phyloP scores from a whole-genome alignment of 2,329 filamentous ascomycete species.

The Fusarium sp. region DNA sequence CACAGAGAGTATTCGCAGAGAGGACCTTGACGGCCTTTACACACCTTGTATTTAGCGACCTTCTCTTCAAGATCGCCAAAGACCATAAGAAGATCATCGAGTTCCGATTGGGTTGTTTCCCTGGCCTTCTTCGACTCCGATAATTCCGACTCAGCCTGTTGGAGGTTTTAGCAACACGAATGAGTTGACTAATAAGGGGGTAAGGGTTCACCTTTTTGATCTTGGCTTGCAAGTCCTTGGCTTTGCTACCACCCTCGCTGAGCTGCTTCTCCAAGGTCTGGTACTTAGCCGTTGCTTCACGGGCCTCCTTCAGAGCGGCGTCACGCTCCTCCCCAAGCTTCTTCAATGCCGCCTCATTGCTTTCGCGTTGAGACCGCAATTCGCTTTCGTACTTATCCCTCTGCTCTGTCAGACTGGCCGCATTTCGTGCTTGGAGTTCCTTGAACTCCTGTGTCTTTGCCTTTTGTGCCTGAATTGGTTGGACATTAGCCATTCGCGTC shows the following conservation, averaged over 20 bases:
- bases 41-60: constrained; percentile 78
- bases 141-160: constrained; percentile 48
- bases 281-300: constrained; percentile 41
- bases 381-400: constrained; percentile 21
- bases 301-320: constrained; percentile 41
- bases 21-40: constrained; percentile 32
- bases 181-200: constrained; percentile 34
- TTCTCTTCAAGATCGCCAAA: constrained; percentile 86
- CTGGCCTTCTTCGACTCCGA: constrained; percentile 69
- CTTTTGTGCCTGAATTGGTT: constrained; percentile 64
- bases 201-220: constrained; percentile 41
- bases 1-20: background rate
- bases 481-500: background rate
- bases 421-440: constrained; percentile 30
- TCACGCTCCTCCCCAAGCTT: constrained; percentile 44
- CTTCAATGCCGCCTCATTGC: constrained; percentile 21
- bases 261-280: constrained; percentile 46
- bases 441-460: constrained; percentile 66
- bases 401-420: constrained; percentile 34
- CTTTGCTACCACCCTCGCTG: constrained; percentile 28
- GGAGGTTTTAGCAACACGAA: constrained; percentile 31
- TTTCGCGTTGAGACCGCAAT: constrained; percentile 16
- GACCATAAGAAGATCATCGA: constrained; percentile 85
- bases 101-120: constrained; percentile 74
- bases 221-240: constrained; percentile 40